Evolutionary conservation across 108 stramenopile species (phyloP), one percentile per base, ranked within the genome.

Genomic region (Fistulifera solaris): DNA sequence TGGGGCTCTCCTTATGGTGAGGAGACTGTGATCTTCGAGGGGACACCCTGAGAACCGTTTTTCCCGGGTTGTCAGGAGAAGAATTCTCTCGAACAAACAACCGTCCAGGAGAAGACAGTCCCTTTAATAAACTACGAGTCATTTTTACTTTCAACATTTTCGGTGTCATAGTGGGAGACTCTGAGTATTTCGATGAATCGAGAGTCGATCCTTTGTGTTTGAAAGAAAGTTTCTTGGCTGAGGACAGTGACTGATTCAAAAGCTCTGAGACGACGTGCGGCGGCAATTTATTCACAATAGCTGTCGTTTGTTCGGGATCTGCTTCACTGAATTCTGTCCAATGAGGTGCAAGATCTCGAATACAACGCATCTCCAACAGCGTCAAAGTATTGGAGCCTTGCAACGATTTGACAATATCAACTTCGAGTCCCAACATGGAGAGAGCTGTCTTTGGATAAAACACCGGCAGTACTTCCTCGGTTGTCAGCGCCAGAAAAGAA

Each of bases 241-340:
- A 12, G 40, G 38, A 21, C 27, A 57, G 18, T 1, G 56, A 57
- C 42, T 40, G 6, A 2, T 45, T 35, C 56, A 57, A 25, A 24
- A 57, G 17, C n/a, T 57, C 56, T 10, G 56, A 17, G n/a, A 57
- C 56, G n/a, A 57, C 56, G 18, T 12, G 17, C 6, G 42, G 23
- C 12, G 56, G 56, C 6, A 57, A 26, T 44, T 57, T 57, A n/a
- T 41, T 39, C 14, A 39, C 23, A 43, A 57, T 27, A 15, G 22
- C 2, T 4, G 43, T 44, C 14, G 42, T 22, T 7, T 45, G 10
- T 15, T 22, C 41, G 1, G 21, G 42, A 17, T 57, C 38, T 22
- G 42, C 42, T 14, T 44, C 38, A 22, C 43, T 27, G 2, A 57
- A 27, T 19, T 57, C 56, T 57, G 40, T 22, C 56, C 56, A 57